Evolutionary conservation across 2,329 filamentous ascomycete genomes (phyloP), one percentile per base, ranked within the genome.

Genomic region (Amauroascus niger): DNA sequence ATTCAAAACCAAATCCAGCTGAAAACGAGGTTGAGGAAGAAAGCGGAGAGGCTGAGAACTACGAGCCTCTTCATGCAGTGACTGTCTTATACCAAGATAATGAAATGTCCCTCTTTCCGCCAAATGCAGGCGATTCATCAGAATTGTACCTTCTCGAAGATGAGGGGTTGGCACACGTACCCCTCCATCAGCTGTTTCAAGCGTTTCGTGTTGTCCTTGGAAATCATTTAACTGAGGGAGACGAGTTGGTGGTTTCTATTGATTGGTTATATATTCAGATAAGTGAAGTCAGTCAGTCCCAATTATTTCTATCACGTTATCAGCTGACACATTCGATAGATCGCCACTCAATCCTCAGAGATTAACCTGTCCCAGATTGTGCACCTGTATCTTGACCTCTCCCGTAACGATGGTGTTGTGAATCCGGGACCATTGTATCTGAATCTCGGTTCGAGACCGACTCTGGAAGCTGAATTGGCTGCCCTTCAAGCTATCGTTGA

Each of bases 91-190:
- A 81, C 61, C 72, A 76, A 56, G 75, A 74, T 13, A 71, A 70
- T 48, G 75, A 79, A 52, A 79, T 82, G 57, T 78, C 75, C 13
- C 65, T 84, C 6, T 83, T 84, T 60, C 78, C 79, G 33, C 79
- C 77, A 2, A 69, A 70, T 20, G 73, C 75, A 56, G 71, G 74
- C 54, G 76, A 79, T 53, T 71, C 75, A 28, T 74, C 78, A 6
- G 74, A 79, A 57, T 74, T 73, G 0, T 82, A 74, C 57, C 78
- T 84, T 41, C 69, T 84, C 20, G 72, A 77, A 58, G 76, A 84
- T 60, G 72, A 76, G 57, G 71, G 71, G 28, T 65, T 83, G 39
- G 74, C 75, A n/a, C 73, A 75, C 57, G 71, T 76, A 46, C 72
- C 71, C 47, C 67, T 86, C 26, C 69, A 69, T 51, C 72, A 76